Percentiles rank a stretch among this genome's conserved stretches.
These are phyloP conservation scores for Xylaria sp. DNA, from an alignment of 2,329 filamentous ascomycete species.

Conservation along the genomic window DNA sequence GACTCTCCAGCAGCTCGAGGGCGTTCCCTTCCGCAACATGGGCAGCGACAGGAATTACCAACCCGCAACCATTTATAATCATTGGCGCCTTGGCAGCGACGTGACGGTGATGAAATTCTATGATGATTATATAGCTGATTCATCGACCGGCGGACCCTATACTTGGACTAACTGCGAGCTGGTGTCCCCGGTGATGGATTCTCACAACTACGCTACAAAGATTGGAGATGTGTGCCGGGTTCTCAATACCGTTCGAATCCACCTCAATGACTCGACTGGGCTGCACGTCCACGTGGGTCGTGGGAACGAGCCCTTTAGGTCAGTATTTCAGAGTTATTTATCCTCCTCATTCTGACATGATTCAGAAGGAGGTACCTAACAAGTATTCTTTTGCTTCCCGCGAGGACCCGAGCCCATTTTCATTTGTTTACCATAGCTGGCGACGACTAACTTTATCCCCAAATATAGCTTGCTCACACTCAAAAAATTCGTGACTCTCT, in stretches of 20 bases:
- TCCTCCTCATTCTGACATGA: neutral
- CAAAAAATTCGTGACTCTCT: conserved; percentile 43
- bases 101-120: conserved; percentile 21
- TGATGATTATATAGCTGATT: too few species aligned
- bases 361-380: neutral
- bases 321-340: neutral
- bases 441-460: neutral
- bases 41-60: too few species aligned
- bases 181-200: conserved; percentile 41
- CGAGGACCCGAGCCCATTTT: neutral
- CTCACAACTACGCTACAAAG: conserved; percentile 30
- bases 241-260: conserved; percentile 39
- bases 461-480: conserved; percentile 40
- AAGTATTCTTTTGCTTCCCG: neutral
- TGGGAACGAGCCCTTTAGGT: conserved; percentile 43
- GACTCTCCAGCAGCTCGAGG: conserved; percentile 7
- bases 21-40: conserved; percentile 31
- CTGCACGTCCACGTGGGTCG: conserved; percentile 47
- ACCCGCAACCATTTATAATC: conserved; percentile 36
- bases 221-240: conserved; percentile 40
- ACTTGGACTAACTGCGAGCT: conserved; percentile 41
- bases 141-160: conserved; percentile 10
- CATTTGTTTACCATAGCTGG: neutral
- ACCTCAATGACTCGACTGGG: conserved; percentile 41
- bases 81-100: conserved; percentile 42